A percentile compares a stretch with the other conserved stretches of the same genome.
These are phyloP conservation scores for Oryza officinalis DNA, from an alignment of 176 grass and related monocot species.

Conservation along the genomic window DNA sequence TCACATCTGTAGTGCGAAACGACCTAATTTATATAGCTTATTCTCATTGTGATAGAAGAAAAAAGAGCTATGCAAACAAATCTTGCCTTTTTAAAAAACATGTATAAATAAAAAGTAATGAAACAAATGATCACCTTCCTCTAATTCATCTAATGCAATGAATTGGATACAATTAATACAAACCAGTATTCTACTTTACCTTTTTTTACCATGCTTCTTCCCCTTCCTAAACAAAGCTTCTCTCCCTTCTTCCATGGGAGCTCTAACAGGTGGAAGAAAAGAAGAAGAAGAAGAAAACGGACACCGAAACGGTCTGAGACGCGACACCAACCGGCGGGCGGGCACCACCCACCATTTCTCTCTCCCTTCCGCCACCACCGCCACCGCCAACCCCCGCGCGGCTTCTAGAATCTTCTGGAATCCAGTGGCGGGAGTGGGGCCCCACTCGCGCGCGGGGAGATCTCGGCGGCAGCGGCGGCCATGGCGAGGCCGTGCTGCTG, in stretches of 20 bases:
- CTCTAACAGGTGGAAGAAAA: no score
- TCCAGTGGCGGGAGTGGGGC: not conserved
- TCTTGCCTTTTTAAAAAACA: no score
- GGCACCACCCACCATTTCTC: not conserved
- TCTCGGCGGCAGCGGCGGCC: constrained; percentile 10
- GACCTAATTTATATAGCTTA: no score
- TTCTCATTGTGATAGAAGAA: no score
- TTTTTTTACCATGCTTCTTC: no score
- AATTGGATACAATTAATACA: no score
- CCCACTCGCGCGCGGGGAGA: not conserved
- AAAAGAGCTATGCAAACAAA: no score
- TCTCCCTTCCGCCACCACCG: not conserved
- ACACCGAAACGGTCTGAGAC: constrained; percentile 20
- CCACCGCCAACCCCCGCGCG: not conserved
- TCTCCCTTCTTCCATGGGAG: not conserved
- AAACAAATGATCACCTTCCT: no score
- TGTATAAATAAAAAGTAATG: no score
- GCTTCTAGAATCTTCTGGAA: constrained; percentile 42
- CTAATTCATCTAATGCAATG: no score
- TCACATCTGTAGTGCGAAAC: no score
- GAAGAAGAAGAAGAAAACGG: not conserved
- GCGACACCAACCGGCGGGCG: constrained; percentile 35
- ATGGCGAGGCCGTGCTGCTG: constrained; percentile 32
- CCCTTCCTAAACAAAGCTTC: not conserved
- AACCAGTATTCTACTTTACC: no score